A percentile compares a stretch with the other conserved stretches of the same genome.
Conservation (phyloP, 345 rosid species). For the Brassica carinata region DNA sequence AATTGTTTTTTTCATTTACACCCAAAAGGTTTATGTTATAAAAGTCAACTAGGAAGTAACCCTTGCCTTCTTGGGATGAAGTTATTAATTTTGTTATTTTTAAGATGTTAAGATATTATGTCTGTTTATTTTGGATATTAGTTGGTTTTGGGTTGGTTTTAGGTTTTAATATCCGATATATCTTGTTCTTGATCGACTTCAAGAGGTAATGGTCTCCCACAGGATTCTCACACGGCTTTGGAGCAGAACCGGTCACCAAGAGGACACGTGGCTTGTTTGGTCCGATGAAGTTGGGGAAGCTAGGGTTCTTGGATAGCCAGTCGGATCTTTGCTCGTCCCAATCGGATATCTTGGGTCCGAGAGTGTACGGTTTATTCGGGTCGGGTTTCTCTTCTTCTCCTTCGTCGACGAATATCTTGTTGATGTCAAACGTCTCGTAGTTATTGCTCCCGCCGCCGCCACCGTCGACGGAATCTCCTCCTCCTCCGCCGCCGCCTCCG, state of each 20-base stretch:
- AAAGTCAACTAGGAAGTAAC: too few relatives aligned
- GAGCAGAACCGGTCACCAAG: slow-evolving; percentile 75
- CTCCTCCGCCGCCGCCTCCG: background rate
- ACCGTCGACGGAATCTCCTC: background rate
- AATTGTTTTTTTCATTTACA: too few relatives aligned
- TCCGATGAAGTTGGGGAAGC: slow-evolving; percentile 57
- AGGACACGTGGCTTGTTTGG: slow-evolving; percentile 68
- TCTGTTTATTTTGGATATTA: too few relatives aligned
- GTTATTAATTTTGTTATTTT: too few relatives aligned
- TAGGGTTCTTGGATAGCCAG: slow-evolving; percentile 64
- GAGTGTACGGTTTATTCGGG: slow-evolving; percentile 49
- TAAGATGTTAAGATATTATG: too few relatives aligned
- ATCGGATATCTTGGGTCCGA: slow-evolving; percentile 66
- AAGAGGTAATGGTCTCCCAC: slow-evolving; percentile 75
- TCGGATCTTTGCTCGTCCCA: slow-evolving; percentile 63
- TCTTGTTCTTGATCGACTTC: slow-evolving; percentile 78
- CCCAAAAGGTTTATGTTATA: too few relatives aligned
- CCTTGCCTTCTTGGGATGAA: too few relatives aligned
- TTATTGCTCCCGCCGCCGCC: slow-evolving; percentile 37
- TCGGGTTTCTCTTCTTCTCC: slow-evolving; percentile 61
- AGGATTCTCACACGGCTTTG: slow-evolving; percentile 75
- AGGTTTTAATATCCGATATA: slow-evolving; percentile 4
- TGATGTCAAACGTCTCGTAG: slow-evolving; percentile 54
- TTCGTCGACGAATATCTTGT: slow-evolving; percentile 54
- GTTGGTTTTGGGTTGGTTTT: too few relatives aligned